Evolutionary conservation across 2,329 filamentous ascomycete species (phyloP).

Genomic region (Beauveria rudraprayagi): DNA sequence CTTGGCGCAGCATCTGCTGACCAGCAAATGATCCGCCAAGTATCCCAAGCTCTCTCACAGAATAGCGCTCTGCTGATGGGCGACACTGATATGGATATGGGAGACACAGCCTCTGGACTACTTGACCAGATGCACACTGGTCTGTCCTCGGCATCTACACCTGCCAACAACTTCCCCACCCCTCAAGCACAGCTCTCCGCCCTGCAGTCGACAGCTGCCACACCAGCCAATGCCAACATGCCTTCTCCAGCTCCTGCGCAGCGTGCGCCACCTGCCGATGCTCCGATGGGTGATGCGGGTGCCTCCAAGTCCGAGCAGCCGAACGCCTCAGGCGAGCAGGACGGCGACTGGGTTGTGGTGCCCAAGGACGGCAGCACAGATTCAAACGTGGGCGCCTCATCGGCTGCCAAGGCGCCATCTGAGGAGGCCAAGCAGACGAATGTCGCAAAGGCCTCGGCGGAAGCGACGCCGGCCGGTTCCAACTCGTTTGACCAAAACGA

Average conservation of each 20-base stretch:
- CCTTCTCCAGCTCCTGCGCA: slow-evolving; percentile 35
- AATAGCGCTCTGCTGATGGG: slow-evolving; percentile 44
- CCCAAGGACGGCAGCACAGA: slow-evolving; percentile 45
- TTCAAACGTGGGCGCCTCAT: slow-evolving; percentile 16
- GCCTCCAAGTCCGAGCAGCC: slow-evolving; percentile 30
- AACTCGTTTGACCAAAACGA: slow-evolving; percentile 47
- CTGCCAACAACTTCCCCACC: slow-evolving; percentile 51
- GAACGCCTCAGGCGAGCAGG: slow-evolving; percentile 38
- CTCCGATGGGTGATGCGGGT: slow-evolving; percentile 37
- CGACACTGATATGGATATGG: slow-evolving; percentile 58
- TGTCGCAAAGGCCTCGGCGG: slow-evolving; percentile 33
- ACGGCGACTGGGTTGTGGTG: slow-evolving; percentile 69
- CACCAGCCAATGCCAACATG: slow-evolving; percentile 41
- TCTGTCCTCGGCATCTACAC: slow-evolving; percentile 52
- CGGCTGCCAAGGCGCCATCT: slow-evolving; percentile 14
- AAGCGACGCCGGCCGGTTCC: slow-evolving; percentile 36
- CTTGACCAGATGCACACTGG: slow-evolving; percentile 62
- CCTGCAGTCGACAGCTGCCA: slow-evolving; percentile 47
- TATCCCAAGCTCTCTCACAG: slow-evolving; percentile 48
- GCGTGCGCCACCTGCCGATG: slow-evolving; percentile 14
- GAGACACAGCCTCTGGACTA: slow-evolving; percentile 54
- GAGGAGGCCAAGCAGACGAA: slow-evolving; percentile 17
- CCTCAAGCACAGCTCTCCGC: slow-evolving; percentile 53
- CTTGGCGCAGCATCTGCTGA: slow-evolving; percentile 15
- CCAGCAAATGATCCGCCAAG: slow-evolving; percentile 40